Conservation (phyloP, 2,329 filamentous ascomycete species). For the Lasiodiplodia gonubiensis region DNA sequence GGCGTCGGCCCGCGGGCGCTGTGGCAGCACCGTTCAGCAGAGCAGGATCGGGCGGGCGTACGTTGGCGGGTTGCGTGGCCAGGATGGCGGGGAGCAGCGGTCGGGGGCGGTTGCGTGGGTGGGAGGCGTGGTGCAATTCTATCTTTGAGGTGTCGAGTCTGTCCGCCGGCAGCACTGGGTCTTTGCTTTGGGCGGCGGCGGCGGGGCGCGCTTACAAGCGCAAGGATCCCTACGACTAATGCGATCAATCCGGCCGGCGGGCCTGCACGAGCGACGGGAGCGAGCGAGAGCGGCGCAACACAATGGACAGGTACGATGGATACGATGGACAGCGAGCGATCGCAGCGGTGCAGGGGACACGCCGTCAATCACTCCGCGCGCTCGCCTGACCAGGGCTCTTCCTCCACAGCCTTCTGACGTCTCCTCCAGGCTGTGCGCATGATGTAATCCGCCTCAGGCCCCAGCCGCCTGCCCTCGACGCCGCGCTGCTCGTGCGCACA, state of each 20-base stretch:
- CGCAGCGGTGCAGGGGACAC: constrained; percentile 17
- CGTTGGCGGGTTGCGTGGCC: constrained; percentile 27
- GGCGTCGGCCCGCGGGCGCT: constrained; percentile 28
- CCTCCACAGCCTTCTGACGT: constrained; percentile 1
- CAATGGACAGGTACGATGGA: not conserved
- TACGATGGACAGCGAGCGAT: not conserved
- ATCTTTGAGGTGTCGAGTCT: constrained; percentile 29
- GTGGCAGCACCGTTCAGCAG: constrained; percentile 6
- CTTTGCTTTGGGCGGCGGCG: constrained; percentile 22
- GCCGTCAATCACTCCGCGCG: constrained; percentile 15
- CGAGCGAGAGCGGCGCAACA: constrained; percentile 5
- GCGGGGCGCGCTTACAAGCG: constrained; percentile 26
- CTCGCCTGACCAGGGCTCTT: not conserved
- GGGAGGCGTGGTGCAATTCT: constrained; percentile 26
- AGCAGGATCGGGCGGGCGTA: constrained; percentile 7
- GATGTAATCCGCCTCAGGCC: constrained; percentile 22
- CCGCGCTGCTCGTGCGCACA: not conserved
- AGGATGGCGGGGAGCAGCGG: not conserved
- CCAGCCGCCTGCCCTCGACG: not conserved
- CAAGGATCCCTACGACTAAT: constrained; percentile 20
- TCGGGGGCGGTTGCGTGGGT: constrained; percentile 14
- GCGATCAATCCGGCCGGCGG: constrained; percentile 11
- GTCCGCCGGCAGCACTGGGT: constrained; percentile 18
- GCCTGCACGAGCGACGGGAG: not conserved
- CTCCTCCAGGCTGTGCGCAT: constrained; percentile 22